A percentile compares a stretch with the other conserved stretches of the same genome.
Conservation (phyloP, 345 rosid genomes). For the Gossypium bickii region DNA sequence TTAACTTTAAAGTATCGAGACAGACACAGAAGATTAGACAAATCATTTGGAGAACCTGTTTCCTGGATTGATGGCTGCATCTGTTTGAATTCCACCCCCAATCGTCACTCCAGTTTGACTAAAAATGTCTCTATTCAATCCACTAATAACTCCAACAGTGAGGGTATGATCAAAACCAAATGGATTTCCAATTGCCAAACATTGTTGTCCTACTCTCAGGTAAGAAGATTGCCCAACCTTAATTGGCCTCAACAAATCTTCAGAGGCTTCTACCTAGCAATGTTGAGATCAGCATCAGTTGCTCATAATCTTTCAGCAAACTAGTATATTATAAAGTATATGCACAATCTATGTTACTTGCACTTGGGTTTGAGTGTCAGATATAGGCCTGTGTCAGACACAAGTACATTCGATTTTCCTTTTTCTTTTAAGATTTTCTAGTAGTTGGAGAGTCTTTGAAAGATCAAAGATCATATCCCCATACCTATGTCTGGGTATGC, state of each 20-base stretch:
- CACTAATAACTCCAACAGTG: conserved; percentile 89
- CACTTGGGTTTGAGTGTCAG: not conserved
- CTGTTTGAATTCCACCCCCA: conserved; percentile 97
- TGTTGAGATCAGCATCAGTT: conserved; percentile 12
- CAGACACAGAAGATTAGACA: not conserved
- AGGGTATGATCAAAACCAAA: conserved; percentile 98
- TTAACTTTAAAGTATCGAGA: conserved; percentile 1
- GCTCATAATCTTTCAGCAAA: not conserved
- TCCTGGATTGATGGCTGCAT: conserved; percentile 98
- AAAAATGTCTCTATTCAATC: conserved; percentile 84
- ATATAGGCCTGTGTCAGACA: not conserved
- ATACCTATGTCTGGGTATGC: not conserved
- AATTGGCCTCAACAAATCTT: conserved; percentile 68
- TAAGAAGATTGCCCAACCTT: conserved; percentile 68
- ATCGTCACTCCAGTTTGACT: conserved; percentile 90
- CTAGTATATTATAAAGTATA: not conserved
- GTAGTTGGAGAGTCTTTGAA: not conserved
- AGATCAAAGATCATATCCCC: not conserved
- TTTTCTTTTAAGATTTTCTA: not conserved
- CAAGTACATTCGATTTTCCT: not conserved
- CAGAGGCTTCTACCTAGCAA: conserved; percentile 77
- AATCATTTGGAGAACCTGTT: conserved; percentile 51
- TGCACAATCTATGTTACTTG: not conserved
- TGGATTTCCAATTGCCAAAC: conserved; percentile 94
- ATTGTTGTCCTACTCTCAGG: conserved; percentile 87